Evolutionary conservation across 345 rosid species (phyloP).

Genomic region (Aurinia saxatilis): DNA sequence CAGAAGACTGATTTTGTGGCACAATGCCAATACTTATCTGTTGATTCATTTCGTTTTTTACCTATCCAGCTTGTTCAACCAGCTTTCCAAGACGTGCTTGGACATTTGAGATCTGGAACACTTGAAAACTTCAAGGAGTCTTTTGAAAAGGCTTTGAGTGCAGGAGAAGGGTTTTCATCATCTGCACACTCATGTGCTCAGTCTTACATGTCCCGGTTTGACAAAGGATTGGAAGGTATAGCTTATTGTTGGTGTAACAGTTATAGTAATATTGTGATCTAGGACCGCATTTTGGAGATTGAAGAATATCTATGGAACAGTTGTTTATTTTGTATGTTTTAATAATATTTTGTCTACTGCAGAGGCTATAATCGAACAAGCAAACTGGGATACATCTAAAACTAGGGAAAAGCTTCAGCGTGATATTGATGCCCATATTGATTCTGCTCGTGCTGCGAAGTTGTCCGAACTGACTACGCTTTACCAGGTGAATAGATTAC

Average conservation of each 20-base stretch:
- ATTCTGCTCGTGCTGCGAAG: slow-evolving; percentile 70
- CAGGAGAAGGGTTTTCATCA: slow-evolving; percentile 72
- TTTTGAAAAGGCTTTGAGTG: slow-evolving; percentile 72
- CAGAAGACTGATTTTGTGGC: neutral
- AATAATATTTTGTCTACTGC: slow-evolving; percentile 12
- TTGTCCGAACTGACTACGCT: slow-evolving; percentile 59
- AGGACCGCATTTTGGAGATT: neutral
- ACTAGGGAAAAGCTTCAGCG: slow-evolving; percentile 55
- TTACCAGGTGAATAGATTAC: slow-evolving; percentile 44
- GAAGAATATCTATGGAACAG: neutral
- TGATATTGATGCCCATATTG: slow-evolving; percentile 81
- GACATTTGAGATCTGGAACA: slow-evolving; percentile 64
- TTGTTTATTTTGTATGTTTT: neutral
- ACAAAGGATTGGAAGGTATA: slow-evolving; percentile 53
- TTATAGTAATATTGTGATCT: neutral
- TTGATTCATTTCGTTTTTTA: slow-evolving; percentile 13
- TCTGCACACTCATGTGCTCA: slow-evolving; percentile 48
- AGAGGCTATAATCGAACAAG: slow-evolving; percentile 65
- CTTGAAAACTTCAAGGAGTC: slow-evolving; percentile 63
- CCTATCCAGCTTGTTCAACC: slow-evolving; percentile 79
- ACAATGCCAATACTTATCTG: neutral
- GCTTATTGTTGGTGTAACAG: neutral
- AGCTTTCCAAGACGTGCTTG: slow-evolving; percentile 70
- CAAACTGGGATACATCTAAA: slow-evolving; percentile 76
- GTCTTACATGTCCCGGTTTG: slow-evolving; percentile 46